Conservation (phyloP, 495 filamentous ascomycete species). For the Aspergillus haitiensis region DNA sequence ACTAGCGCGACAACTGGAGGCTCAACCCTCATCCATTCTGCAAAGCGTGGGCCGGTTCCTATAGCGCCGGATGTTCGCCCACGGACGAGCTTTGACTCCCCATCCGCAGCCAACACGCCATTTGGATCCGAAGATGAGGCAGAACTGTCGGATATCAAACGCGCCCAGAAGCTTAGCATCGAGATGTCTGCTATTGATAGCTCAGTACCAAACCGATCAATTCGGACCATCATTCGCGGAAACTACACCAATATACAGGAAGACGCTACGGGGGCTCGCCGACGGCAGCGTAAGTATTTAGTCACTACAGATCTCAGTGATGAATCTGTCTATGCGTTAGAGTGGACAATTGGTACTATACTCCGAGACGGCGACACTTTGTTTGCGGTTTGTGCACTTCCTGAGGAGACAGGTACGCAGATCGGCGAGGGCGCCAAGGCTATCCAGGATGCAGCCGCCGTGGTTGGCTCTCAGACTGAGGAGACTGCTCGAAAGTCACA, state of each 20-base stretch:
- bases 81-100: conserved; percentile 72
- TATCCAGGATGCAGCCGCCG: conserved; percentile 69
- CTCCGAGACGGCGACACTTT: conserved; percentile 92
- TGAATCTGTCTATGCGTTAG: conserved; percentile 89
- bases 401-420: conserved; percentile 66
- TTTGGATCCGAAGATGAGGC: conserved; percentile 84
- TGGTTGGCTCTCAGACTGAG: conserved; percentile 53
- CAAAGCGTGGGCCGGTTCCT: conserved; percentile 27
- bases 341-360: conserved; percentile 97
- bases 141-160: conserved; percentile 77
- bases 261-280: conserved; percentile 69
- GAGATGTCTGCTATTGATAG: conserved; percentile 72
- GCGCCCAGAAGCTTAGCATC: conserved; percentile 80
- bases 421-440: conserved; percentile 61
- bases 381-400: conserved; percentile 84
- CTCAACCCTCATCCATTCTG: conserved; percentile 19
- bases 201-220: conserved; percentile 74
- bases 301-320: conserved; percentile 91
- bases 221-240: conserved; percentile 86
- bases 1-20: neutral
- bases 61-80: conserved; percentile 76
- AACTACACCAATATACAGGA: conserved; percentile 72
- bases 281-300: conserved; percentile 80
- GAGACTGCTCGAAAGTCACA: conserved; percentile 37
- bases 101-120: conserved; percentile 71